Conservation (phyloP, 129 eudicot genomes). For the Daucus carota region DH1_v3.0 NC_030382.2:40883001-40883500, state of each 20-base stretch:
- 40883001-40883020: neutral
- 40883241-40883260: neutral
- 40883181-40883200: too few species aligned
- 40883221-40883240: neutral
- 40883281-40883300: neutral
- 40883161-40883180: too few species aligned
- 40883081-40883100: neutral
- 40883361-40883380: neutral
- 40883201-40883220: neutral
- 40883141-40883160: too few species aligned
- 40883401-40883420: neutral
- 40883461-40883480: neutral
- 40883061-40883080: neutral
- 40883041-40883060: neutral
- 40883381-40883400: neutral
- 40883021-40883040: neutral
- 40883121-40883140: too few species aligned
- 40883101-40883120: neutral
- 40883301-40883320: neutral
- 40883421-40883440: neutral
- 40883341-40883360: neutral
- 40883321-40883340: neutral
- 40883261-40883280: neutral
- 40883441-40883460: neutral
- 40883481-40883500: neutral